Evolutionary conservation across 2,329 filamentous ascomycete genomes (phyloP), one percentile per base, ranked within the genome.

Genomic region (Neophaeococcomyces mojaviensis): DNA sequence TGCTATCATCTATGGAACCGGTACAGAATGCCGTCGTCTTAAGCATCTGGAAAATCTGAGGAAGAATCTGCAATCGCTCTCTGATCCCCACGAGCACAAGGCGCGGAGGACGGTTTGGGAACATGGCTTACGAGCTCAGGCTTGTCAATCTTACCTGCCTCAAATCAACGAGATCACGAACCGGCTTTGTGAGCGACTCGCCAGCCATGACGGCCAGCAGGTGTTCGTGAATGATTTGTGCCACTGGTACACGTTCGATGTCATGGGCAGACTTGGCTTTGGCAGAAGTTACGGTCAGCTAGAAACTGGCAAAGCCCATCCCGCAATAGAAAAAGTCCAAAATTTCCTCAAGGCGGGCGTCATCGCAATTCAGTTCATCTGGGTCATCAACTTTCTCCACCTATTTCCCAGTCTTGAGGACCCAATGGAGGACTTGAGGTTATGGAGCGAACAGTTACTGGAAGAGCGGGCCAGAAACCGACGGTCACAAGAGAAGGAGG

Each of bases 241-340:
- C 36, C 44, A 52, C 32, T 52, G 40, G 44, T 52, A 28, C n/a
- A 51, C 43, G 30, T 53, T 50, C 38, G 50, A 53, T 31, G 43
- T 53, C 26, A 53, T 53, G 50, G 49, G 50, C 18, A 39, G 47
- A 37, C 44, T 53, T 8, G 44, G 49, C 20, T 49, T 46, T 22
- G 50, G 50, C 9, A 41, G 19, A 12, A 42, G 35, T 15, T 53
- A 51, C 38, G 37, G 42, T 3, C 34, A 28, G 30, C 19, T 46
- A 16, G 44, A 46, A 15, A 16, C 3, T 24, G 44, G 44, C 19
- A 20, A 41, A 18, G 19, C 35, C 10, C 34, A 46, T 41, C 35
- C 34, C 19, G 26, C 33, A 16, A 24, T 35, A 22, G 5, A 7
- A 10, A 32, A 28, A 18, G 44, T 30, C 5, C 34, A 39, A 16